phyloP scores from a whole-genome alignment of 1,139 yeast genomes.

The Yamadazyma kanchanaburiensis region DNA sequence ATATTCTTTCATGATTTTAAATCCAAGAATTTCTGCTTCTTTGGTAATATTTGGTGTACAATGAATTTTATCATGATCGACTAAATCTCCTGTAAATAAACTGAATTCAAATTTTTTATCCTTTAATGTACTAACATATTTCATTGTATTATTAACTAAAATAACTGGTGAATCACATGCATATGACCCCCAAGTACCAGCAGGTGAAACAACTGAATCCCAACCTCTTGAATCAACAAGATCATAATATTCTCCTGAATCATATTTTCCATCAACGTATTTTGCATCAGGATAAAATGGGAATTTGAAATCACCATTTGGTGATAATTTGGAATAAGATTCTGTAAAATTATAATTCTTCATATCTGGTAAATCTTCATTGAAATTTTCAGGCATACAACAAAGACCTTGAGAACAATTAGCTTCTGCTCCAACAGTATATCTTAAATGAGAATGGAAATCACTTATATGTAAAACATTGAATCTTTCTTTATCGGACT shows the following conservation, averaged over 20 bases:
- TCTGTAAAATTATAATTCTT: constrained; percentile 31
- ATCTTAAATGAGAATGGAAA: constrained; percentile 59
- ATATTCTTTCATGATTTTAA: constrained; percentile 52
- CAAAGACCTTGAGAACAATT: constrained; percentile 54
- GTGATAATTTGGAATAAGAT: constrained; percentile 17
- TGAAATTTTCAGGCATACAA: constrained; percentile 42
- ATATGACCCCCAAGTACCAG: constrained; percentile 60
- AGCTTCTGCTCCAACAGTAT: constrained; percentile 56
- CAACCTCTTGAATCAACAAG: constrained; percentile 36
- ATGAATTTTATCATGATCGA: constrained; percentile 53
- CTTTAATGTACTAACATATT: constrained; percentile 30
- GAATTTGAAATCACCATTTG: constrained; percentile 13
- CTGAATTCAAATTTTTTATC: constrained; percentile 51
- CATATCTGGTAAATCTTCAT: constrained; percentile 22
- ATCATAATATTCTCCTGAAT: constrained; percentile 39
- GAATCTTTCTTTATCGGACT: constrained; percentile 27
- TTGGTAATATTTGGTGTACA: constrained; percentile 48
- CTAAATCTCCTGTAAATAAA: constrained; percentile 68
- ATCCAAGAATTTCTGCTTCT: constrained; percentile 49
- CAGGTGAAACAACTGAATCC: constrained; percentile 45
- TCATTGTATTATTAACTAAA: constrained; percentile 53
- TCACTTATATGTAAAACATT: constrained; percentile 68
- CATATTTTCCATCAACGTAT: constrained; percentile 32
- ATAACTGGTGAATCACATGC: constrained; percentile 63
- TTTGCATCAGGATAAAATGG: constrained; percentile 32